Base-by-base conservation (phyloP, 352 stramenopile species). In the Phytophthora pini region DNA sequence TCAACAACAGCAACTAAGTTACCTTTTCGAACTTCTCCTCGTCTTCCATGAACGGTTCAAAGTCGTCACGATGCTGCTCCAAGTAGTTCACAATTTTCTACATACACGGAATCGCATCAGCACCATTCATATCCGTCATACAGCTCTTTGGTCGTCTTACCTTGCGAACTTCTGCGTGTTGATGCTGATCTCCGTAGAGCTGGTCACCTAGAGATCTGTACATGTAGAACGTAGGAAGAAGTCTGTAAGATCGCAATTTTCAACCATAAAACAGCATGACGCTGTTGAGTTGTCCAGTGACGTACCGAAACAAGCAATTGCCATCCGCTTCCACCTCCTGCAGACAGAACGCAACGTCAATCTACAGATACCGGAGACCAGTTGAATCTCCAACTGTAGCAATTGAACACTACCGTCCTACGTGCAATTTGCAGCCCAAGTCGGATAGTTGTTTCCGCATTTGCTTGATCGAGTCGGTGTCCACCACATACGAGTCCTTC, bases 21-120 rank as follows among this genome's bases (percentile, higher is more conserved):
- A 93, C 87, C 61, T 89, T 81, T 11, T 95, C 87, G 67, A 95
- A 95, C 39, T 85, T 87, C 44, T 95, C 87, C 40, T 92, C 86
- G 56, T 94, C 85, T 72, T 95, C 87, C 85, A 95, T 92, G 76
- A 95, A 95, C 49, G 87, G 85, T 61, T 94, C 83, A 65, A 95
- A 92, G 52, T 93, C 81, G 29, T 74, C 62, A 4, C 84, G 82
- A 61, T 94, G 82, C 24, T 76, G 67, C 55, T 92, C 80, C 31
- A 95, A 81, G 53, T 87, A 92, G 41, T 84, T 68, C 29, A 93
- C 76, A 45, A 94, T 75, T 34, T 80, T 80, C 87, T 95, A 55
- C 15, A 48, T 36, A 13, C 31, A 56, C 13, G 38, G 12, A 49
- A 44, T 20, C 9, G 8, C 20, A 52, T 49, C 22, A 54, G 32